Evolutionary conservation across 2,329 filamentous ascomycete species (phyloP), one percentile per base, ranked within the genome.

Genomic region (Aspergillus calidoustus): DNA sequence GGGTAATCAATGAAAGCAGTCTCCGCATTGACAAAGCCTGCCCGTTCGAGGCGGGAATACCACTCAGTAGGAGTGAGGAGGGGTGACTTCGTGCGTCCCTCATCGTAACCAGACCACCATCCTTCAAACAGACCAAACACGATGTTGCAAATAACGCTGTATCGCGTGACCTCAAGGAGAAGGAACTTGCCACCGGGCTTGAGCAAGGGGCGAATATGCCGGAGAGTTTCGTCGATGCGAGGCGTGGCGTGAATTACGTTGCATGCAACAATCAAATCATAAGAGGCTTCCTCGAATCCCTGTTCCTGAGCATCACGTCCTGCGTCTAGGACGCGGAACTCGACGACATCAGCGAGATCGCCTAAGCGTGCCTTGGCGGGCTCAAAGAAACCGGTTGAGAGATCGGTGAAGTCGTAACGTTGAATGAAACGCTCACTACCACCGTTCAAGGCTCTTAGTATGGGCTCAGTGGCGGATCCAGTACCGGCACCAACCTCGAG

Each of bases 331-430:
- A 59, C 50, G 19, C 51, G 52, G 38, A 60, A 60, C 3, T 60
- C 38, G 7, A 60, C 52, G 25, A 54, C 58, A 38, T 60, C 53
- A 7, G 38, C 34, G 22, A 60, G 53, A 19, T 60, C 47, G 7
- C 53, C 58, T 7, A 60, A 38, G 6, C 47, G 46, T 38, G 50
- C 58, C 46, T 52, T 60, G 9, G 58, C 58, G 2, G 52, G 52
- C 15, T 60, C 58, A 31, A 60, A 60, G 46, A 60, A 60, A 7
- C 58, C 58, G 3, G 58, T 55, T 47, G 58, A 60, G n/a, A 56
- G 53, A 51, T 59, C 52, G 22, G 52, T 54, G 13, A 46, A 54
- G 34, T 54, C 38, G 19, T 54, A 54, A 13, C 25, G 15, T 11
- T n/a, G 22, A 5, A 23, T 22, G 7, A 25, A 19, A 2, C 30